Evolutionary conservation across 768 basidiomycete species (phyloP), one percentile per base, ranked within the genome.

Genomic region (Panus rudis): DNA sequence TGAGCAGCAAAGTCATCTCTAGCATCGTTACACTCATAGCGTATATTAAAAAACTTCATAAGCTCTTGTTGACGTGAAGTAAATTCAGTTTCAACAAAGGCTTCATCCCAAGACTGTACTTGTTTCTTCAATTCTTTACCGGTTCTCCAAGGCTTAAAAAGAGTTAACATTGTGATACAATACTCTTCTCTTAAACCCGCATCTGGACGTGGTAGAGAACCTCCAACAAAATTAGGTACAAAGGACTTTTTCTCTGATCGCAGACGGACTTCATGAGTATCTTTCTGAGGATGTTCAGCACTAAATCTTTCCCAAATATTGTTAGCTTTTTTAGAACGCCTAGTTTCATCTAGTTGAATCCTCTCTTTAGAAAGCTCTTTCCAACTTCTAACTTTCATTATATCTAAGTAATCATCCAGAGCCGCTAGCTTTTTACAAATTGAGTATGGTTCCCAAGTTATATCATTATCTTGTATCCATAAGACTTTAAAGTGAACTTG

Each of bases 1-100:
- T 57, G 52, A 23, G 57, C 48, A 26, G 48, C 28, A 47, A 48
- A 64, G 37, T 66, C 64, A 49, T 68, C 64, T 17, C 59, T 28
- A 2, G 59, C 57, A 57, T 68, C 63, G 6, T 60, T 38, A 41
- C 65, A 67, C 41, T 68, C 64, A 50, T 67, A 64, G 16, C 41
- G 24, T 1, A 68, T 25, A 45, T 66, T 57, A 22, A 65, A 57
- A 40, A 24, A 30, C 17, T 47, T 47, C 34, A 47, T 47, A 3
- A 42, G 4, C n/a, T 47, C 23, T 3, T 2, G 13, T 4, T 42
- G 30, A 4, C 63, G 44, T 60, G 58, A n/a, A 21, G 34, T 21
- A 28, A 50, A 45, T 6, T 19, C 5, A 22, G 26, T 13, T 14
- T 3, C 2, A 1, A 10, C 11, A 14, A 32, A 50, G 26, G 28